These are phyloP conservation scores for Rhazya stricta DNA, from an alignment of 257 asterid genomes.

Conservation along the genomic window DNA sequence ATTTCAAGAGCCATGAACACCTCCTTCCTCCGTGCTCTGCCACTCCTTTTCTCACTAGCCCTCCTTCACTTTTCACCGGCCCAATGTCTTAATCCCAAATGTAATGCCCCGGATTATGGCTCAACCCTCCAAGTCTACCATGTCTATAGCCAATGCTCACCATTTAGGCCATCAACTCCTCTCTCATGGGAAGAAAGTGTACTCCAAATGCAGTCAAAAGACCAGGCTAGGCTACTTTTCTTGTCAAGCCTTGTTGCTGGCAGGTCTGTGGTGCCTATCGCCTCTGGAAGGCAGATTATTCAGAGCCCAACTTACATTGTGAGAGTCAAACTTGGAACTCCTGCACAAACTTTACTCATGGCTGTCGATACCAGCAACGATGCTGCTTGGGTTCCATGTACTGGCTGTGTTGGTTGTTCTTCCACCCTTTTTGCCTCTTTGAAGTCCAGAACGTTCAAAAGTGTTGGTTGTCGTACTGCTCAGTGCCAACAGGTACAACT, in stretches of 20 bases:
- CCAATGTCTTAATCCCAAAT: constrained; percentile 30
- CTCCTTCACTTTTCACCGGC: constrained; percentile 25
- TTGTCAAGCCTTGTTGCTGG: constrained; percentile 61
- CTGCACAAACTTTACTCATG: constrained; percentile 53
- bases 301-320: constrained; percentile 77
- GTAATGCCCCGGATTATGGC: constrained; percentile 30
- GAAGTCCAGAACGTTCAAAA: constrained; percentile 61
- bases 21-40: not conserved
- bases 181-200: constrained; percentile 59
- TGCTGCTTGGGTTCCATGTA: constrained; percentile 78
- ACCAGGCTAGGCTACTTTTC: constrained; percentile 49
- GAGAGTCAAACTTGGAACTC: constrained; percentile 61
- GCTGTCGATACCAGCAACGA: constrained; percentile 83
- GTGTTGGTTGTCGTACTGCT: constrained; percentile 51
- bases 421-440: constrained; percentile 32
- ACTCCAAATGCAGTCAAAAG: constrained; percentile 67
- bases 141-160: constrained; percentile 65
- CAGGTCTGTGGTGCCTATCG: constrained; percentile 56
- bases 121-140: constrained; percentile 61
- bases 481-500: constrained; percentile 61
- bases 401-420: constrained; percentile 68
- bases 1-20: constrained; percentile 5
- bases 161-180: constrained; percentile 34
- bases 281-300: constrained; percentile 58
- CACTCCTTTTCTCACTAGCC: constrained; percentile 22